Evolutionary conservation across 2,329 filamentous ascomycete species (phyloP).

Genomic region (Aspergillus spinulosporus): DNA sequence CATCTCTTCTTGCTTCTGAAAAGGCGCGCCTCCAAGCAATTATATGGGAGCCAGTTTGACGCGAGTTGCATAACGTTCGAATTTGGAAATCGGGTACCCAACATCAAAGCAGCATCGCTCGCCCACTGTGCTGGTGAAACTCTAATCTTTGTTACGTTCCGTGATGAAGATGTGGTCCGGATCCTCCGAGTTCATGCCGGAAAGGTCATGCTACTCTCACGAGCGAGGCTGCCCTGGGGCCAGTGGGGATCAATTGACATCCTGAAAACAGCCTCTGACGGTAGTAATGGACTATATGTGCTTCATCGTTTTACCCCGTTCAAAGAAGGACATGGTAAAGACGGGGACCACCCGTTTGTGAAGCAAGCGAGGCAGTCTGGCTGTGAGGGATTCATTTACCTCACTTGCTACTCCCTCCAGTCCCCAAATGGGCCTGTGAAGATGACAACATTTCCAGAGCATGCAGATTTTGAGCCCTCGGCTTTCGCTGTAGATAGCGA

Average conservation of each 20-base stretch:
- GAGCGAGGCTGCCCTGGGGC: conserved; percentile 26
- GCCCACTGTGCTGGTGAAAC: conserved; percentile 20
- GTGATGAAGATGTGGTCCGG: conserved; percentile 31
- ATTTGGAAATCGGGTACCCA: conserved; percentile 29
- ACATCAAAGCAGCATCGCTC: conserved; percentile 38
- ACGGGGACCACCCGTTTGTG: conserved; percentile 34
- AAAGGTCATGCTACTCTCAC: conserved; percentile 16
- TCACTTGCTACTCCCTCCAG: conserved; percentile 31
- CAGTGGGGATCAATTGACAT: conserved; percentile 33
- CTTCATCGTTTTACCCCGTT: conserved; percentile 35
- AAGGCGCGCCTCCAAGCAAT: conserved; percentile 30
- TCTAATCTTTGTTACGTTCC: conserved; percentile 31
- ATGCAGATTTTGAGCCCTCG: conserved; percentile 31
- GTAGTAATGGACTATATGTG: conserved; percentile 28
- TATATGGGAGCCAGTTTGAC: conserved; percentile 40
- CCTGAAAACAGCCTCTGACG: conserved; percentile 33
- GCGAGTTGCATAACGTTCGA: conserved; percentile 32
- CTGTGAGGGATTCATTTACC: conserved; percentile 25
- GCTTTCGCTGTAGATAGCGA: conserved; percentile 29
- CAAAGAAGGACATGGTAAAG: conserved; percentile 21
- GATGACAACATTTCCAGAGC: conserved; percentile 33
- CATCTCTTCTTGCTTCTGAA: conserved; percentile 37
- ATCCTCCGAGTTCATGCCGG: conserved; percentile 28
- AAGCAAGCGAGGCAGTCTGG: conserved; percentile 31
- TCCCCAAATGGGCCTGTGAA: conserved; percentile 16